These are phyloP conservation scores for Ambrosia artemisiifolia DNA, from an alignment of 129 eudicot genomes.

Conservation along the genomic window DNA sequence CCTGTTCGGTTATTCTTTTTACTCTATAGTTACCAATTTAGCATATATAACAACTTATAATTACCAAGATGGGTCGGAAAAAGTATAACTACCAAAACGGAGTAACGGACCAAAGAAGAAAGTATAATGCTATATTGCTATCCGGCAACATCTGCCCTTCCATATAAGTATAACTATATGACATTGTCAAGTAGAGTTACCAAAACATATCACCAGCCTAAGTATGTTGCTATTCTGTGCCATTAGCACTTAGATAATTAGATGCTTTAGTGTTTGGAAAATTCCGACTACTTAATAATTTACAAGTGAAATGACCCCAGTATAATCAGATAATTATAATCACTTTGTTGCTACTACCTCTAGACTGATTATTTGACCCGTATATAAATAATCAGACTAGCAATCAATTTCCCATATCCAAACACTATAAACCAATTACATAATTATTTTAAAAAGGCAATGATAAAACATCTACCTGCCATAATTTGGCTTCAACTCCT, in stretches of 20 bases:
- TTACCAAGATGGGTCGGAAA: not conserved
- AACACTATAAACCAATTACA: not conserved
- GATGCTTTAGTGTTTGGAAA: not conserved
- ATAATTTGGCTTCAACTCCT: slow-evolving; percentile 87
- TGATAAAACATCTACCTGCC: slow-evolving; percentile 55
- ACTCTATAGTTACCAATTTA: not conserved
- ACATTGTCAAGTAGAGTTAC: not conserved
- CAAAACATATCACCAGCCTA: not conserved
- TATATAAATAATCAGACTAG: not conserved
- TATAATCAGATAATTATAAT: not conserved
- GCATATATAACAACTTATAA: not conserved
- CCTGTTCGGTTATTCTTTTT: not conserved
- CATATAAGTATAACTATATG: not conserved
- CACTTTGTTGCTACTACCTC: not conserved
- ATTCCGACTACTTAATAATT: not conserved
- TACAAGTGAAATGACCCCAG: not conserved
- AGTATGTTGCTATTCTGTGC: not conserved
- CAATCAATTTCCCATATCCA: not conserved
- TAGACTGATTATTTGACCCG: not conserved
- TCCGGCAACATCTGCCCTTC: not conserved
- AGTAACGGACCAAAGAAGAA: not conserved
- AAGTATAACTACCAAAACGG: not conserved
- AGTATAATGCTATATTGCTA: not conserved
- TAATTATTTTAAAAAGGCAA: not conserved
- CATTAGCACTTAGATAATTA: not conserved